phyloP scores from a whole-genome alignment of 1,284 basidiomycete genomes.

The Takashimella koratensis region DNA sequence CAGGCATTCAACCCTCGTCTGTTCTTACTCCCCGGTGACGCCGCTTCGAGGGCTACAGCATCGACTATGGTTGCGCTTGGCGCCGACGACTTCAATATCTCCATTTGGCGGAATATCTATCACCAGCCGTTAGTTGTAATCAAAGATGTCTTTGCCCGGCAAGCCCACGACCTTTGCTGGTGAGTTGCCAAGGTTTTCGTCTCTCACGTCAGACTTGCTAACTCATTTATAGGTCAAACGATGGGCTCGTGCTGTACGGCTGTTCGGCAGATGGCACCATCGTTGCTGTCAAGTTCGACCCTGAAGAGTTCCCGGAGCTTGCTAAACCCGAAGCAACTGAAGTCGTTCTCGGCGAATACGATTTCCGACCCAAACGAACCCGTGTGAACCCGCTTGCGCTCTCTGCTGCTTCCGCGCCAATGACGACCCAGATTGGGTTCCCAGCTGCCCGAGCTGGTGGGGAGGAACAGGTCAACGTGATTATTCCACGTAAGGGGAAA shows the following conservation, averaged over 20 bases:
- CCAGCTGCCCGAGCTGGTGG: constrained; percentile 3
- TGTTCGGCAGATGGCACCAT: constrained; percentile 95
- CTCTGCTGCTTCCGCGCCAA: background rate
- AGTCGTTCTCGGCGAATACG: constrained; percentile 73
- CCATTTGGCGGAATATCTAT: constrained; percentile 88
- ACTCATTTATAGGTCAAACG: constrained; percentile 65
- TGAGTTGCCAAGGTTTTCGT: too few relatives aligned
- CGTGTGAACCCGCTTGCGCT: constrained; percentile 4
- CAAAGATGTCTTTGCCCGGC: constrained; percentile 87
- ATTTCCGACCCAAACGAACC: constrained; percentile 48
- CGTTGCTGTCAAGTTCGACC: constrained; percentile 77
- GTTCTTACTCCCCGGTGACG: constrained; percentile 65
- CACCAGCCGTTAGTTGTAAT: constrained; percentile 87
- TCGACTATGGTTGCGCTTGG: constrained; percentile 73
- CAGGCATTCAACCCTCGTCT: constrained; percentile 89
- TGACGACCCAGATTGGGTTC: constrained; percentile 1
- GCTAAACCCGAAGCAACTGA: constrained; percentile 69
- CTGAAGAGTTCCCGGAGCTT: constrained; percentile 76
- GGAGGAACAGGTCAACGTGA: constrained; percentile 17
- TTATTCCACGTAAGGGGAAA: constrained; percentile 19
- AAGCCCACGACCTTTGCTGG: constrained; percentile 96
- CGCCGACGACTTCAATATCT: constrained; percentile 73
- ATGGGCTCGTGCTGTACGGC: constrained; percentile 87
- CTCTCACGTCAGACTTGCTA: too few relatives aligned
- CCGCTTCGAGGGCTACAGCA: constrained; percentile 28